Conservation (phyloP, 1,139 yeast species). For the Geotrichum klebahnii region DNA sequence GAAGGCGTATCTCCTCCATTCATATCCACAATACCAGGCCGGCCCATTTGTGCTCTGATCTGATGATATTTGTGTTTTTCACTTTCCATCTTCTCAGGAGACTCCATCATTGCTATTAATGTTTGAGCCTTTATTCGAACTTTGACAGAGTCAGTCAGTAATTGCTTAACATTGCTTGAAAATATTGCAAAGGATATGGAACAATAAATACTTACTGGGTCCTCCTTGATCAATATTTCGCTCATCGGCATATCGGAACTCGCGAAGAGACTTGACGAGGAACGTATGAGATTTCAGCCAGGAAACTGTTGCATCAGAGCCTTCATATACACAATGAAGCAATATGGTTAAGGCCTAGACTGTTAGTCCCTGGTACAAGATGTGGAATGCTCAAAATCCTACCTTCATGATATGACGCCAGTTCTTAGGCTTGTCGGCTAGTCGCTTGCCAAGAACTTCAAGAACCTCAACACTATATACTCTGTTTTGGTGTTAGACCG, state of each 20-base stretch:
- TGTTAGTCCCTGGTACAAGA: background rate
- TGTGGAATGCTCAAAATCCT: background rate
- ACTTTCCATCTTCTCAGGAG: constrained; percentile 32
- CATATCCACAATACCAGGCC: constrained; percentile 34
- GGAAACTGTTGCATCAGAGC: constrained; percentile 77
- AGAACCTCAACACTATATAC: constrained; percentile 53
- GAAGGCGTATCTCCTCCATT: constrained; percentile 21
- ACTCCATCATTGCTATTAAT: constrained; percentile 32
- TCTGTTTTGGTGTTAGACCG: no score
- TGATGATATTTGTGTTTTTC: constrained; percentile 34
- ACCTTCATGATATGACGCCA: constrained; percentile 85
- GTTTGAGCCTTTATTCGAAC: constrained; percentile 36
- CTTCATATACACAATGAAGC: constrained; percentile 79
- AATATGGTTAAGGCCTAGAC: constrained; percentile 72
- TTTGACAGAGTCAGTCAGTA: constrained; percentile 19
- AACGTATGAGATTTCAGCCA: constrained; percentile 83
- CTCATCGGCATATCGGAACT: constrained; percentile 35
- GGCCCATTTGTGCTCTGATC: constrained; percentile 35
- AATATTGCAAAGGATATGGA: background rate
- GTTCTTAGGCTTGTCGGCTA: constrained; percentile 77
- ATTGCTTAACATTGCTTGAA: no score
- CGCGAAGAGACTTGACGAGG: constrained; percentile 70
- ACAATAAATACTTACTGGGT: constrained; percentile 25
- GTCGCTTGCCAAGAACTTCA: constrained; percentile 80
- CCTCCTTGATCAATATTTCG: constrained; percentile 36